phyloP scores from a whole-genome alignment of 1,284 basidiomycete genomes.

The Ganoderma resinaceum region DNA sequence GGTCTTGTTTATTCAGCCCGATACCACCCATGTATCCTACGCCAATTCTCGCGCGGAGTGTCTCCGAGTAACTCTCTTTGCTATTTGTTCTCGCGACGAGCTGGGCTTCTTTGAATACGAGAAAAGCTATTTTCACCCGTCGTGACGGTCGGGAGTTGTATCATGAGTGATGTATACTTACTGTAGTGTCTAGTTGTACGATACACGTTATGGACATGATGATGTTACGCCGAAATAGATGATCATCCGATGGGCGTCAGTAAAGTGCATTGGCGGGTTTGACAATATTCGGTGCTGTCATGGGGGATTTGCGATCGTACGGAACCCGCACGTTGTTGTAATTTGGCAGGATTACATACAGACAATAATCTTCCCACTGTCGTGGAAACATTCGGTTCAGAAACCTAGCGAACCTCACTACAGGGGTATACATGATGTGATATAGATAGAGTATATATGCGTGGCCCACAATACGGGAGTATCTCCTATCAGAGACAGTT shows the following conservation, averaged over 20 bases:
- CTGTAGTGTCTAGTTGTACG: background rate
- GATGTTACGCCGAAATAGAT: no score
- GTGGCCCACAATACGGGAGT: background rate
- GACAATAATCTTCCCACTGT: no score
- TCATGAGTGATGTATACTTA: background rate
- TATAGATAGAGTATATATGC: background rate
- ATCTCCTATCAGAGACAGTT: background rate
- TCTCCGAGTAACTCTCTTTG: background rate
- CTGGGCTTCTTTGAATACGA: background rate
- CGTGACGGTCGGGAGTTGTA: background rate
- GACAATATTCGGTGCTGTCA: no score
- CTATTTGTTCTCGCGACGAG: background rate
- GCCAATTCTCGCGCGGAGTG: background rate
- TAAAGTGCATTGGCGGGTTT: no score
- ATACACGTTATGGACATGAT: background rate
- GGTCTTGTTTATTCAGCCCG: background rate
- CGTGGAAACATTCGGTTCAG: no score
- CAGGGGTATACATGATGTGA: background rate
- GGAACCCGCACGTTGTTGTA: no score
- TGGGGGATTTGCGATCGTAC: no score
- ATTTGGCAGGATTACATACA: no score
- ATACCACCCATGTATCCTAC: constrained; percentile 3
- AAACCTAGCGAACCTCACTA: no score
- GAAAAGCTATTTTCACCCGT: no score
- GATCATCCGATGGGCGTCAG: no score